These are phyloP conservation scores for Jacaranda copaia DNA, from an alignment of 257 asterid species.

Conservation along the genomic window DNA sequence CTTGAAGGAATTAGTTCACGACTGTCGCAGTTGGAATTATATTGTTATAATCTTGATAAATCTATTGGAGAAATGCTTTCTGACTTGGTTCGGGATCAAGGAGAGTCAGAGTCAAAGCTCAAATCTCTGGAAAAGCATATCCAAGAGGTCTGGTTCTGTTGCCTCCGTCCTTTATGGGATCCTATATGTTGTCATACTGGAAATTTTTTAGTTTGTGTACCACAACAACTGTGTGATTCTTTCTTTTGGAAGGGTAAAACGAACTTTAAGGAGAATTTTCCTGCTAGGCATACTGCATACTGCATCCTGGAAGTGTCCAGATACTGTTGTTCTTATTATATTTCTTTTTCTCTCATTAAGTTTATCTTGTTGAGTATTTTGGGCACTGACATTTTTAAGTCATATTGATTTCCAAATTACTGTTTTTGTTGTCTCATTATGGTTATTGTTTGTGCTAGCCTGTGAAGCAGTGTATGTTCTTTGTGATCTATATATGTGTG, in stretches of 20 bases:
- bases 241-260: background rate
- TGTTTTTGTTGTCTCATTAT: background rate
- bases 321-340: background rate
- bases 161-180: background rate
- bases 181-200: background rate
- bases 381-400: background rate
- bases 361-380: constrained; percentile 11
- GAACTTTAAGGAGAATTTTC: background rate
- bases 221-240: constrained; percentile 5
- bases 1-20: constrained; percentile 97
- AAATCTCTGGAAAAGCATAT: constrained; percentile 84
- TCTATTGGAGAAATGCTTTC: constrained; percentile 91
- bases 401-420: background rate
- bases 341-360: background rate
- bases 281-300: background rate
- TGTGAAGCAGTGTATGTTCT: background rate
- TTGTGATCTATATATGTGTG: background rate
- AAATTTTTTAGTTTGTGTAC: background rate
- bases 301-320: background rate
- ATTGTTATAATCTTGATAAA: constrained; percentile 92
- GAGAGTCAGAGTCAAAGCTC: constrained; percentile 79
- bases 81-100: constrained; percentile 76
- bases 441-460: background rate
- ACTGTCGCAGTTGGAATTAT: constrained; percentile 83
- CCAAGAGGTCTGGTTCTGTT: constrained; percentile 70